Evolutionary conservation across 345 rosid genomes (phyloP), one percentile per base, ranked within the genome.

Genomic region (Passiflora organensis): DNA sequence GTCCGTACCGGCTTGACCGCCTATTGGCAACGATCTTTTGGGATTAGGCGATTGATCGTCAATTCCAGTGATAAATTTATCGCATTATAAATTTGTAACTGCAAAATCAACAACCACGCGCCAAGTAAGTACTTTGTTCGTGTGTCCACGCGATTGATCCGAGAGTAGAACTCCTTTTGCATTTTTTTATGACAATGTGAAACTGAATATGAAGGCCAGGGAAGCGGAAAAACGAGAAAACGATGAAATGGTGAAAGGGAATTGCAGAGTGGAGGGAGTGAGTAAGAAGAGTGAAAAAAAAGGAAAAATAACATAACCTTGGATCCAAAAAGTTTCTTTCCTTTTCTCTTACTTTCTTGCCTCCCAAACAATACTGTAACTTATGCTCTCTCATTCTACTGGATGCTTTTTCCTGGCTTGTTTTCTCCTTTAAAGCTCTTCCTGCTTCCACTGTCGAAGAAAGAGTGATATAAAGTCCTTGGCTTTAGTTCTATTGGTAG

Each of bases 251-350:
- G 53, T 49, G 53, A 49, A 25, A 49, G n/a, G n/a, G n/a, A 49
- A 6, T 10, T 47, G 65, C 39, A 44, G 66, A 71, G 52, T 63
- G 48, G 55, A 32, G 65, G 56, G 13, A 20, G 71, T 54, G 63
- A 51, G 49, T 66, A 15, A 48, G 62, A 45, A 61, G 62, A 56
- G 43, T 51, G 43, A 42, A 23, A n/a, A 55, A 24, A 41, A n/a
- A n/a, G n/a, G n/a, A n/a, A n/a, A n/a, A n/a, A n/a, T n/a, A n/a
- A n/a, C 2, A 38, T 42, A 11, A 55, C 69, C 58, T 67, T 74
- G 80, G 87, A 76, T 78, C 80, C 77, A 62, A 64, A 58, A 63
- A 53, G 58, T 24, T 63, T 36, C 32, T 19, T 67, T 63, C 34
- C 59, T 54, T 32, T 56, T 62, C 57, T 66, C 28, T 55, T 66